phyloP scores from a whole-genome alignment of 352 stramenopile genomes.

The Thraustochytrium striatum region DNA sequence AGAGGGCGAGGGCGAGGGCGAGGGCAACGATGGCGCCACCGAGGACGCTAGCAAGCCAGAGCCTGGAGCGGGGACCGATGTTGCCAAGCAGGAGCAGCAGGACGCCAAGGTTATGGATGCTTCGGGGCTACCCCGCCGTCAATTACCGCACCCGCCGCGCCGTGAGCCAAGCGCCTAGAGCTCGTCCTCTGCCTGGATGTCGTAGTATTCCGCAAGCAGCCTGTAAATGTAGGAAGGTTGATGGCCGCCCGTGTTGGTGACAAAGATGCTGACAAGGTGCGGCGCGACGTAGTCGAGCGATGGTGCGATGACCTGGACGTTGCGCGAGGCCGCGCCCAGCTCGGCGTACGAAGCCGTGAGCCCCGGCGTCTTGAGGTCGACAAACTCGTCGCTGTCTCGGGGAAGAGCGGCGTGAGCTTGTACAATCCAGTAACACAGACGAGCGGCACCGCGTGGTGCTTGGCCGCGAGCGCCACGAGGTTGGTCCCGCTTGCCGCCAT shows the following conservation, averaged over 20 bases:
- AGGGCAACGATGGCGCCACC: not conserved
- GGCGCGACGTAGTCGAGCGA: slow-evolving; percentile 95
- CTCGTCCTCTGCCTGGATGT: slow-evolving; percentile 69
- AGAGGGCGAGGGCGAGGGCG: not conserved
- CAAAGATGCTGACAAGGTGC: slow-evolving; percentile 92
- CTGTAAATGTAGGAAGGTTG: slow-evolving; percentile 97
- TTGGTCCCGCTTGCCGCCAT: slow-evolving; percentile 89
- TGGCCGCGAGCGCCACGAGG: slow-evolving; percentile 89
- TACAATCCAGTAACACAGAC: slow-evolving; percentile 94
- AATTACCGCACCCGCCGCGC: too few species aligned
- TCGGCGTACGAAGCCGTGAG: slow-evolving; percentile 73
- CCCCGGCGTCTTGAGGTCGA: slow-evolving; percentile 77
- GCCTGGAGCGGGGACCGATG: too few species aligned
- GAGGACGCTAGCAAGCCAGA: not conserved
- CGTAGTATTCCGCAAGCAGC: slow-evolving; percentile 96
- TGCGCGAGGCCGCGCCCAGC: slow-evolving; percentile 19
- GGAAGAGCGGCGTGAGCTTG: slow-evolving; percentile 95
- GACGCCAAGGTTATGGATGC: too few species aligned
- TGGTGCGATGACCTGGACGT: slow-evolving; percentile 89
- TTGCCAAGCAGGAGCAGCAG: too few species aligned
- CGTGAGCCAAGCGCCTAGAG: too few species aligned
- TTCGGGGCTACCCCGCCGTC: too few species aligned
- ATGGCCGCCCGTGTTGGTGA: slow-evolving; percentile 96
- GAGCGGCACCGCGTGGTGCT: slow-evolving; percentile 91
- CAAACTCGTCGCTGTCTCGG: slow-evolving; percentile 92